phyloP scores from a whole-genome alignment of 2,329 filamentous ascomycete species.

The Arthrobotrys musiformis region DNA sequence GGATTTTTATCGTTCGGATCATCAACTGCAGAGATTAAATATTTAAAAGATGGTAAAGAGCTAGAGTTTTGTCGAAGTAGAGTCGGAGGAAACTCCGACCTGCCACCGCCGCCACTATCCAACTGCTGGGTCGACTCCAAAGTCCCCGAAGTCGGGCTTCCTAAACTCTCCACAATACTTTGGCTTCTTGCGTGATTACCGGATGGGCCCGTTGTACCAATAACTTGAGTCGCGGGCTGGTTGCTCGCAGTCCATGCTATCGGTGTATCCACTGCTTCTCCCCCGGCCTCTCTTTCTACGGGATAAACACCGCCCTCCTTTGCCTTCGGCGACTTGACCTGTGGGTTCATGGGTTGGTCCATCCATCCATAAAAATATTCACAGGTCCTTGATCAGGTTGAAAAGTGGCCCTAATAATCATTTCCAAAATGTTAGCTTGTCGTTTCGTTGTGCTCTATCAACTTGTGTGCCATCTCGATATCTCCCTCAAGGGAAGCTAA shows the following conservation, averaged over 20 bases:
- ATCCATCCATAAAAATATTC: conserved; percentile 50
- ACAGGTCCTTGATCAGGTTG: conserved; percentile 29
- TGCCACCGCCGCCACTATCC: conserved; percentile 13
- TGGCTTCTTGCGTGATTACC: conserved; percentile 26
- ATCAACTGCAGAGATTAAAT: conserved; percentile 48
- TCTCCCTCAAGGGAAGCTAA: no score
- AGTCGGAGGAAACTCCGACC: conserved; percentile 30
- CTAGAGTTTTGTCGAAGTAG: conserved; percentile 34
- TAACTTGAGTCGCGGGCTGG: conserved; percentile 12
- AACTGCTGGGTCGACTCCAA: conserved; percentile 26
- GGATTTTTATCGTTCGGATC: conserved; percentile 49
- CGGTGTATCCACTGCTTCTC: background rate
- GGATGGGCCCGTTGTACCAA: conserved; percentile 12
- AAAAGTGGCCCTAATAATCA: conserved; percentile 24
- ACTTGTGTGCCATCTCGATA: no score
- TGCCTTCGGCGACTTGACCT: conserved; percentile 22
- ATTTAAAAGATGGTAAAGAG: conserved; percentile 40
- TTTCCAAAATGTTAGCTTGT: conserved; percentile 5
- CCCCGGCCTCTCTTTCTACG: conserved; percentile 19
- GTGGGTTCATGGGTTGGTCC: conserved; percentile 30
- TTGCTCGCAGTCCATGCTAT: conserved; percentile 48
- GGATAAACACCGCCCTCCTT: conserved; percentile 30
- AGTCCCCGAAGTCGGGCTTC: background rate
- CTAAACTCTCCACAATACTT: conserved; percentile 24
- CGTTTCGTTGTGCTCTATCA: background rate